Base-by-base conservation (phyloP, 2,329 filamentous ascomycete genomes). In the Fusarium secorum region DNA sequence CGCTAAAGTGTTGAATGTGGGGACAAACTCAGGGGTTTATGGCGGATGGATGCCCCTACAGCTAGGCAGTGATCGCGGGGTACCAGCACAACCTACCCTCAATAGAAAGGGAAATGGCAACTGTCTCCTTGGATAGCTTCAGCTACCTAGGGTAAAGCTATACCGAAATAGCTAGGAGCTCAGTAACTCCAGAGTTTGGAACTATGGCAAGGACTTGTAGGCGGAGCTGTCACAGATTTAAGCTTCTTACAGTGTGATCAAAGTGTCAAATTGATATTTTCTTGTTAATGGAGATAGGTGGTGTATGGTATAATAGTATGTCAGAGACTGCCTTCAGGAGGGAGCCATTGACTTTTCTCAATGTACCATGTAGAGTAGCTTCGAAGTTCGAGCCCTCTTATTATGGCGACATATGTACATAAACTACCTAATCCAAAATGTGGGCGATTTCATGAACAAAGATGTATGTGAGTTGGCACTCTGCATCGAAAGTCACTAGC, bases 1-100 rank as follows among this genome's bases (percentile, higher is more conserved):
- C 67, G 48, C 70, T 73, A 68, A 60, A 55, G 64, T 42, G 60
- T 57, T 56, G 69, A 72, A 44, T 76, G 74, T 76, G 78, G 78
- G 60, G 76, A 71, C 68, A 38, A 45, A 59, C 63, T 75, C 60
- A 69, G 69, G 67, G 74, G 69, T 62, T 39, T 65, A 44, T 51
- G 46, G 61, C 35, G 59, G 54, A 58, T 71, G 46, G 59, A 39
- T 55, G 58, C 49, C 53, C 49, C 60, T 68, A 60, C 45, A 70
- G 32, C 45, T 56, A 35, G 42, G 10, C 11, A 15, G 22, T 64
- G 59, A 68, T 65, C 72, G 76, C 75, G 76, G 76, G 76, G 75
- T 74, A 73, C 46, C 32, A 66, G 46, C 42, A 58, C 65, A 53
- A 56, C 48, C 33, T 52, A 11, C 20, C 28, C 18, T 45, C 18